Conservation (phyloP, 192 early-diverging fungal species). For the Neocallimastix lanati region DNA sequence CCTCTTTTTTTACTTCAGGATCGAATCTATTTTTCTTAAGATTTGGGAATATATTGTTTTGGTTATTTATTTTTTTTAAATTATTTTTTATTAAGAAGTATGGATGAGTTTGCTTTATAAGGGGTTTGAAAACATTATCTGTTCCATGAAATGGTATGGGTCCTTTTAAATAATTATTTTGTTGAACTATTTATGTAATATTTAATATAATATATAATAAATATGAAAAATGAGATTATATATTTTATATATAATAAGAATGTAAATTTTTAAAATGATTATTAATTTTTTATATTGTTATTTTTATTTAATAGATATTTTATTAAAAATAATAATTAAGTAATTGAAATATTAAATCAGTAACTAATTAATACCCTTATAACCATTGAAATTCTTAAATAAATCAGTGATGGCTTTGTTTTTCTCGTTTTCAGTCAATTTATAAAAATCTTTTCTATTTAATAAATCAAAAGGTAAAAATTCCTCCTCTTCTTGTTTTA, state of each 20-base stretch:
- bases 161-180: not conserved
- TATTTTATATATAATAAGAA: no score
- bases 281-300: no score
- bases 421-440: not conserved
- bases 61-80: not conserved
- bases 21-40: not conserved
- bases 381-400: not conserved
- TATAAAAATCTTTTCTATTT: not conserved
- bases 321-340: no score
- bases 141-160: not conserved
- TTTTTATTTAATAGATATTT: no score
- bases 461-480: not conserved
- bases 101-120: not conserved
- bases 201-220: no score
- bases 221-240: no score
- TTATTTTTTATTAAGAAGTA: not conserved
- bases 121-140: not conserved
- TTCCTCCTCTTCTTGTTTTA: not conserved
- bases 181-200: not conserved
- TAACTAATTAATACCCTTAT: not conserved
- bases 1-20: not conserved
- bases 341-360: no score
- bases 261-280: no score
- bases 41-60: not conserved
- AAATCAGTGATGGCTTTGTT: not conserved